phyloP scores from a whole-genome alignment of 2,329 filamentous ascomycete genomes.

The Neofusicoccum ribis region DNA sequence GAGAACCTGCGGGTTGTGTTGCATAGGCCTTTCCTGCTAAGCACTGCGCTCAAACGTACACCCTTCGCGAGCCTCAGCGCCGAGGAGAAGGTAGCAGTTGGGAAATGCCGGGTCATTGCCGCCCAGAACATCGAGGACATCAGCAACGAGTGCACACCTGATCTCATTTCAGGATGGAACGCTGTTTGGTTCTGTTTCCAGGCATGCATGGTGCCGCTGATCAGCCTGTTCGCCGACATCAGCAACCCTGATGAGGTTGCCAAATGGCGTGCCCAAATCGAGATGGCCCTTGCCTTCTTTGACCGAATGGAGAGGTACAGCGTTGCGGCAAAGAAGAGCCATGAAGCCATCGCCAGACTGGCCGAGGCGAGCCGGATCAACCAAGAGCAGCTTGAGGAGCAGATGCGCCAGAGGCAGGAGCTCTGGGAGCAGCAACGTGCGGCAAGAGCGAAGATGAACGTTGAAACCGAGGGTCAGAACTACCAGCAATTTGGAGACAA shows the following conservation, averaged over 20 bases:
- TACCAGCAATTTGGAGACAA: background rate
- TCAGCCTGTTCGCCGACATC: conserved; percentile 71
- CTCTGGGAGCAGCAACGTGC: conserved; percentile 2
- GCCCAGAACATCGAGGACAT: conserved; percentile 73
- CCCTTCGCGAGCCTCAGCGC: conserved; percentile 54
- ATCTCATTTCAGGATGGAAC: conserved; percentile 79
- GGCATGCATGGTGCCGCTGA: conserved; percentile 74
- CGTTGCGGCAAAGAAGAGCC: conserved; percentile 46
- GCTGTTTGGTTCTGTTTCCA: conserved; percentile 82
- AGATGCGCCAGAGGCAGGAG: conserved; percentile 1
- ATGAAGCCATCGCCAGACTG: conserved; percentile 43
- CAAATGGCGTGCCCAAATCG: conserved; percentile 44
- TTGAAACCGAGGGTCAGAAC: background rate
- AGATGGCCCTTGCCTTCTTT: conserved; percentile 45
- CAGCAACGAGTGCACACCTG: conserved; percentile 66
- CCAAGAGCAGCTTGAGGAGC: conserved; percentile 10
- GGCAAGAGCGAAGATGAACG: background rate
- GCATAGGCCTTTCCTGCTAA: conserved; percentile 71
- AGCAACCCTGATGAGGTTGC: conserved; percentile 40
- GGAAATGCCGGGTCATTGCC: conserved; percentile 68
- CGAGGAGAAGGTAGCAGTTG: conserved; percentile 67
- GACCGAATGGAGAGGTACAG: conserved; percentile 46
- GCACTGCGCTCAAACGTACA: conserved; percentile 56
- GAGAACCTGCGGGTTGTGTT: conserved; percentile 76
- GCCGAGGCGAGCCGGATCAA: conserved; percentile 42